Evolutionary conservation across 2,329 filamentous ascomycete species (phyloP), one percentile per base, ranked within the genome.

Genomic region (Ramularia collo-cygni): DNA sequence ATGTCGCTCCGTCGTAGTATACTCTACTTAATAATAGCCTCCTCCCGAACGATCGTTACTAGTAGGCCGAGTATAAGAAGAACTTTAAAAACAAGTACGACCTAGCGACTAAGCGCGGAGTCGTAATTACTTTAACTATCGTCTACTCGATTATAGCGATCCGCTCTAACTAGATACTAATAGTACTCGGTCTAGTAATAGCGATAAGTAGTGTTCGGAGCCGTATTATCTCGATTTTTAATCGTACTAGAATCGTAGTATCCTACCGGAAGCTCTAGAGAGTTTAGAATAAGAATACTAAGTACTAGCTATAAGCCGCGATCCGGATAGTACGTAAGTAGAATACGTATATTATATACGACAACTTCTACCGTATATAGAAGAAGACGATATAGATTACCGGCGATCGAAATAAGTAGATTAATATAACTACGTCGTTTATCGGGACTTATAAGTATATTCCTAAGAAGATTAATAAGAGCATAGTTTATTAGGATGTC

Each of bases 11-110:
- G 19, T 26, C 33, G 9, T 35, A 27, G 33, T 35, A 35, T 27
- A 14, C 2, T 6, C 15, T 35, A n/a, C 5, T 35, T 13, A 14
- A 24, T 10, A n/a, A 27, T n/a, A n/a, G 17, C 10, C 33, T 35
- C 12, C 33, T 35, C 3, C 33, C 21, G n/a, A 35, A 35, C 12
- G 4, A 35, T 14, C 19, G 19, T 24, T n/a, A 10, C 7, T 13
- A 35, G 12, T 35, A 27, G 17, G 21, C 16, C 6, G n/a, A 35
- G 16, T 18, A 21, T 14, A 21, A 35, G 33, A 1, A 15, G 17
- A 14, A 24, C 4, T 35, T 35, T 14, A 24, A 35, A 15, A 24
- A 35, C 19, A 35, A 35, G 33, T 26, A 26, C 13, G 13, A 24
- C 13, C 15, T 35, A 14, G 27, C 27, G 8, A 4, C 6, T 6